Evolutionary conservation across 805 yeast genomes (phyloP), one percentile per base, ranked within the genome.

Genomic region (Teunomyces lycoperdinae): DNA sequence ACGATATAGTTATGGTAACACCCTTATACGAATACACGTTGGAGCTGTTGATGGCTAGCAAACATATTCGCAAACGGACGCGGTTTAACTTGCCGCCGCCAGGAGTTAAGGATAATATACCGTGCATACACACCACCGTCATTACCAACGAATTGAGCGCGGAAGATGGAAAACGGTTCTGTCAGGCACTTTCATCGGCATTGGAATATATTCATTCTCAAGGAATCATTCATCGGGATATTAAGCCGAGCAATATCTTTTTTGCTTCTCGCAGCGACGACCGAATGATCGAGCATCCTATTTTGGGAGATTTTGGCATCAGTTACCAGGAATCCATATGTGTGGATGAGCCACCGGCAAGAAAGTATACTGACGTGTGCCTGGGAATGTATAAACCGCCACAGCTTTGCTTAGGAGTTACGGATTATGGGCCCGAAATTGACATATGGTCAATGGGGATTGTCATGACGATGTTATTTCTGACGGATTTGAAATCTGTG

Each of bases 371-470:
- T n/a, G 87, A 80, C 53, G 83, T 89, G 3, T 76, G 85, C 16
- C 84, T 91, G 0, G 83, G 84, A 1, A 72, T 73, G 30, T 89
- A 80, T 64, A 82, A 85, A 50, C 83, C 94, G 0, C 92, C 95
- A 0, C 96, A 88, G 58, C 65, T 85, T 42, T 68, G 87, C 36
- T 76, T 86, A 44, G 87, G 88, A 0, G 64, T 78, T n/a, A 51
- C 69, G 1, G 69, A 73, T 50, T 88, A 88, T 58, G 66, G 76
- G 2, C 61, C 58, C 32, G 80, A 74, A 34, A 69, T 87, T 7
- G 96, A 88, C 56, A 70, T 86, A 11, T 88, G 96, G 96, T 70
- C 87, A 1, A 60, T 80, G 14, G 95, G 89, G 0, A 76, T 89
- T 9, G 57, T 87, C 2, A 55, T 83, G 43, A 79, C 84, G n/a